Evolutionary conservation across 202 grass and related monocot species (phyloP).

Genomic region (Carex arenaria): DNA sequence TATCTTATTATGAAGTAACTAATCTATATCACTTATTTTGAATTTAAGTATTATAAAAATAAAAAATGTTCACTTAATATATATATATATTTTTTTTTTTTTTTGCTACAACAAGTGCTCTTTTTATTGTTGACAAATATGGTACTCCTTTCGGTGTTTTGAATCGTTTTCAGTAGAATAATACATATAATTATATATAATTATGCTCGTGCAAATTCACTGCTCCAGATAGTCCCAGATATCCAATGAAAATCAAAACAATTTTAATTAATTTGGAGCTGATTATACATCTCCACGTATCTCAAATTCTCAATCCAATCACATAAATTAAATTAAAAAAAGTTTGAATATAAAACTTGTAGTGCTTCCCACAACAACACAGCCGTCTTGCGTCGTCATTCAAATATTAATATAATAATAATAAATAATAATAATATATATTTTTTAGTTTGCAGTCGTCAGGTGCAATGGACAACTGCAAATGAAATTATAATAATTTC

Average conservation of each 20-base stretch:
- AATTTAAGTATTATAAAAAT: too few relatives aligned
- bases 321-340: not conserved
- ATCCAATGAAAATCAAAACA: not conserved
- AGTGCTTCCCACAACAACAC: constrained; percentile 4
- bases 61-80: too few relatives aligned
- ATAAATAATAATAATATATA: too few relatives aligned
- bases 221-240: not conserved
- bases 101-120: not conserved
- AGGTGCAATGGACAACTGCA: not conserved
- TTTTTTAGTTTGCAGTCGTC: not conserved
- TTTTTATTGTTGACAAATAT: not conserved
- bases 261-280: not conserved
- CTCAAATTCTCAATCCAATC: not conserved
- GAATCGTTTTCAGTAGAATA: not conserved
- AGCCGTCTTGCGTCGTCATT: not conserved
- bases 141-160: not conserved
- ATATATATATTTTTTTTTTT: too few relatives aligned
- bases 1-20: too few relatives aligned
- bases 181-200: not conserved
- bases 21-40: too few relatives aligned
- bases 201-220: not conserved
- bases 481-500: not conserved
- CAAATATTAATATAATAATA: not conserved
- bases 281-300: constrained; percentile 13
- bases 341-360: not conserved